Base-by-base conservation (phyloP, 106 monocot genomes). In the Allium cepa region DNA sequence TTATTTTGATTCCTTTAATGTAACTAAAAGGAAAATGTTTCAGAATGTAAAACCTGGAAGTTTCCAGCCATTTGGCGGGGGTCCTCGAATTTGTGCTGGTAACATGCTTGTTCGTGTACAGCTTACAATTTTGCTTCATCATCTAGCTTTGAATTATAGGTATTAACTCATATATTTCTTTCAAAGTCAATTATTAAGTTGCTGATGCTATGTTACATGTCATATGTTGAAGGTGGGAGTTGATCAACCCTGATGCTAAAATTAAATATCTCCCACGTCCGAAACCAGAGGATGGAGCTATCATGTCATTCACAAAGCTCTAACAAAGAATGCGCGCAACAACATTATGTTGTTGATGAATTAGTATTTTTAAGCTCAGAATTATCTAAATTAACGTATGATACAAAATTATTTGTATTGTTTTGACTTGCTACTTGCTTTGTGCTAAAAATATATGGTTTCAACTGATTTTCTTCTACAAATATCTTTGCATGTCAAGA, bases 111-210 rank as follows among this genome's bases (percentile, higher is more conserved):
- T 46, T 7, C 15, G 69, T 10, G 3, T 63, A 49, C 62, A 70
- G 18, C 60, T 76, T 11, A 64, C 70, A 0, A 50, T 76, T 11
- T 18, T 76, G 10, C 69, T 76, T 46, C 76, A 76, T 26, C 63
- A 76, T 70, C 63, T 76, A 3, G 4, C 76, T 22, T 11, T 69
- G 11, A 53, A 61, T 11, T 76, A 76, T 62, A 76, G 16, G 76
- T 76, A 76, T 60, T 2, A 8, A 36, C 36, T 3, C 36, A 36
- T 1, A 3, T 36, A 2, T 36, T 36, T 12, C 15, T 55, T 55
- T 15, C 15, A 7, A 55, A 55, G 7, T 55, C 11, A 3, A 55
- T 55, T 15, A 4, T 6, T 15, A 8, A 3, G 15, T 55, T 55
- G 5, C 53, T 55, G 5, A 55, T 55, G 53, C 15, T 8, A 12